Percentiles rank a stretch among this genome's conserved stretches.
These are phyloP conservation scores for Pseudozyma tsukubaensis DNA, from an alignment of 1,284 basidiomycete genomes.

Conservation along the genomic window DNA sequence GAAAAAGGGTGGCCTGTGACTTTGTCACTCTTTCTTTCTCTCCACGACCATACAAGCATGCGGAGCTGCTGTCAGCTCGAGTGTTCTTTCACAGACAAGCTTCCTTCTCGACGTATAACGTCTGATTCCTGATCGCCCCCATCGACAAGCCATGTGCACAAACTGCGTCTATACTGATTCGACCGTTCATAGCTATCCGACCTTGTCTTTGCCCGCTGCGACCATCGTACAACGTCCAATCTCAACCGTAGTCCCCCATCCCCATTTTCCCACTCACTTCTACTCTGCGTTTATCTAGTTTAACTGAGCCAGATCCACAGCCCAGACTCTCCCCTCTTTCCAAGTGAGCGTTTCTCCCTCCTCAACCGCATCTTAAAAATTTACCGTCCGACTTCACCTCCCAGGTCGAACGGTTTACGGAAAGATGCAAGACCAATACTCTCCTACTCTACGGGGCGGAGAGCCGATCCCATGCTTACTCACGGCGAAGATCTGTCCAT, in stretches of 20 bases:
- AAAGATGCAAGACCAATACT: slow-evolving; percentile 51
- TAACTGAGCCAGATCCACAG: neutral
- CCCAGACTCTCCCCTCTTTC: neutral
- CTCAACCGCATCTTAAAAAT: slow-evolving; percentile 31
- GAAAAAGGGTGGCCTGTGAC: too few relatives aligned
- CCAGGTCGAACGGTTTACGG: slow-evolving; percentile 48
- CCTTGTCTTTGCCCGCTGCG: too few relatives aligned
- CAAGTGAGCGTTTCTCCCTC: neutral
- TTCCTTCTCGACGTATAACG: too few relatives aligned
- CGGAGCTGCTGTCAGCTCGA: too few relatives aligned
- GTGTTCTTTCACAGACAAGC: too few relatives aligned
- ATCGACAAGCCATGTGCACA: too few relatives aligned
- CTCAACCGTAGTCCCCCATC: neutral
- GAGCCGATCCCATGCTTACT: slow-evolving; percentile 55
- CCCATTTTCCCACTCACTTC: neutral
- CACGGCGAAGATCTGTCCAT: slow-evolving; percentile 35
- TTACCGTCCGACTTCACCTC: slow-evolving; percentile 22
- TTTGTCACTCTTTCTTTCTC: too few relatives aligned
- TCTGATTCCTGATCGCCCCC: too few relatives aligned
- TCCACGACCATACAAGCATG: too few relatives aligned
- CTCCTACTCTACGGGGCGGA: slow-evolving; percentile 20
- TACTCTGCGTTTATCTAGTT: neutral
- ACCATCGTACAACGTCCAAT: neutral
- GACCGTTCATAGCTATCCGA: too few relatives aligned
- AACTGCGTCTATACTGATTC: too few relatives aligned